These are phyloP conservation scores for Linnemannia hyalina DNA, from an alignment of 192 early-diverging fungal genomes.

Conservation along the genomic window DNA sequence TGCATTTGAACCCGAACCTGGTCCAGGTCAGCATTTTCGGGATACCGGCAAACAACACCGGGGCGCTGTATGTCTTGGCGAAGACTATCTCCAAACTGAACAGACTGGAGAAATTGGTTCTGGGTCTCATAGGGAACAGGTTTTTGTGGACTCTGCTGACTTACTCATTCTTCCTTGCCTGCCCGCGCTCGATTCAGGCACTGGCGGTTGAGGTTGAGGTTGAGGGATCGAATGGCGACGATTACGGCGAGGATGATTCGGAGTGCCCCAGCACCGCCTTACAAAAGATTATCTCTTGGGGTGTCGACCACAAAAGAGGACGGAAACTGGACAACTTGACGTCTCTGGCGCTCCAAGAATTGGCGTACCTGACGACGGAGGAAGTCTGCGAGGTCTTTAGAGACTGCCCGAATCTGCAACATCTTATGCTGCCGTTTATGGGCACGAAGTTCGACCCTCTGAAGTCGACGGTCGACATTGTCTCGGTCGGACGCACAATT, in stretches of 20 bases:
- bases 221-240: neutral
- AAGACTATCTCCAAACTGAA: neutral
- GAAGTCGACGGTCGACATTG: neutral
- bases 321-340: neutral
- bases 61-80: neutral
- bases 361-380: neutral
- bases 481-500: neutral
- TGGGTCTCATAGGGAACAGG: neutral
- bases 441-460: neutral
- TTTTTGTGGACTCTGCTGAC: neutral
- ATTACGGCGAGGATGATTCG: neutral
- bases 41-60: neutral
- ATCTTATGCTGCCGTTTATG: neutral
- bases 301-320: neutral
- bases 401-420: neutral
- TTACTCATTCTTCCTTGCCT: neutral
- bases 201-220: neutral
- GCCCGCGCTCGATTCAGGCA: neutral
- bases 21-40: neutral
- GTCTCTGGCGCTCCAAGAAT: neutral
- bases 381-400: neutral
- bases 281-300: neutral
- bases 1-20: neutral
- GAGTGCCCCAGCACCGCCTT: neutral
- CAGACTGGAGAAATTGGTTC: neutral